Evolutionary conservation across 2,329 filamentous ascomycete genomes (phyloP).

Genomic region (Fusarium fracticaudum): DNA sequence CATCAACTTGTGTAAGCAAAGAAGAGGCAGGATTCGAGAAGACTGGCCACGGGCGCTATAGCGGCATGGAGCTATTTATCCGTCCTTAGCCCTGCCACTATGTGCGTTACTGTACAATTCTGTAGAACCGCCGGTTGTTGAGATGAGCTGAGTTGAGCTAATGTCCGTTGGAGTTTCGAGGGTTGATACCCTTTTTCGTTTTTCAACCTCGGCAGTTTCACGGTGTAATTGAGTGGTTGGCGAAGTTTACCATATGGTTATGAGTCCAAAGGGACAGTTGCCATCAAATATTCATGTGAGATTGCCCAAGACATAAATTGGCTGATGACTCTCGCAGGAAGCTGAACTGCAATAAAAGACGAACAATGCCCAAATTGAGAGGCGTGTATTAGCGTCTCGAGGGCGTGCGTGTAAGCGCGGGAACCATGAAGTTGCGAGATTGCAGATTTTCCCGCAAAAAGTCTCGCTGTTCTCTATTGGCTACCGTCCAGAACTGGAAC

Average conservation of each 20-base stretch:
- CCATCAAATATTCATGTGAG: background rate
- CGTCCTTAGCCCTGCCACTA: conserved; percentile 18
- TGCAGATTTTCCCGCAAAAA: conserved; percentile 21
- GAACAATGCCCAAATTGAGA: background rate
- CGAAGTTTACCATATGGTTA: conserved; percentile 1
- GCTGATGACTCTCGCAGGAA: background rate
- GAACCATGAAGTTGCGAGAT: conserved; percentile 33
- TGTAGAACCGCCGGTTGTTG: background rate
- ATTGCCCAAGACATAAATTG: background rate
- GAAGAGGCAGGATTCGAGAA: background rate
- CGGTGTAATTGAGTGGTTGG: conserved; percentile 15
- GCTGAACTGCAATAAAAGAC: background rate
- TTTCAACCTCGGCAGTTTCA: conserved; percentile 34
- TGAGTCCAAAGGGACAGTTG: background rate
- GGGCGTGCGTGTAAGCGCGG: conserved; percentile 26
- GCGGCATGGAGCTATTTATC: conserved; percentile 30
- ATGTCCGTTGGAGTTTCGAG: conserved; percentile 4
- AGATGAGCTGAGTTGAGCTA: background rate
- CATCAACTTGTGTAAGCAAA: conserved; percentile 6
- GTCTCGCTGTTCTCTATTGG: conserved; percentile 18
- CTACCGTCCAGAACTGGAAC: conserved; percentile 9
- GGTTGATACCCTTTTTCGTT: conserved; percentile 4
- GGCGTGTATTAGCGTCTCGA: conserved; percentile 2
- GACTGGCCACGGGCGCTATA: conserved; percentile 4
- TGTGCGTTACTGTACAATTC: background rate